Base-by-base conservation (phyloP, 306 rosid species). In the Pterocarpus macrocarpus region DNA sequence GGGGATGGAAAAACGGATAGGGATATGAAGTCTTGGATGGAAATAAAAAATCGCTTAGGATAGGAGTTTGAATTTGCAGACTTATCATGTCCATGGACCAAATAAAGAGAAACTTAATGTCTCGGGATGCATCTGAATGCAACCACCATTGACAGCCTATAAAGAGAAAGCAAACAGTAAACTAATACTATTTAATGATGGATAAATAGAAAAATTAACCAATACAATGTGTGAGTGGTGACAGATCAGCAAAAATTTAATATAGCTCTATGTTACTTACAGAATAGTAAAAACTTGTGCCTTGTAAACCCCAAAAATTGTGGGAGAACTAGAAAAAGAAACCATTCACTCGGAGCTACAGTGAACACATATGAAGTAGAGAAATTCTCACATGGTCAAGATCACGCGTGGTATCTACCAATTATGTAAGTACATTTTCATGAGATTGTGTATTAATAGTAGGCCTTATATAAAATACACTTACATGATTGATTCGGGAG, bases 121-220 rank as follows among this genome's bases (percentile, higher is more conserved):
- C 71, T 70, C 61, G 64, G 77, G 77, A 61, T 80, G 72, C 78
- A 71, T 71, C 78, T 71, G 72, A 80, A 71, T 34, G 65, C 83
- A 71, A 71, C 72, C 73, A 71, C 71, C 52, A 49, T 80, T 71
- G 32, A 79, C 77, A 79, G 63, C 71, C 71, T 59, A 80, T 62
- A 80, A 80, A 71, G 78, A 61, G 57, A 71, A 80, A 71, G 64
- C 28, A 12, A 10, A 58, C 39, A 33, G 39, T 30, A 69, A 35
- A 44, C 28, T 56, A 57, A 55, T 41, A 34, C 28, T 56, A 78
- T 55, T 38, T 8, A 67, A 32, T 39, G 2, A 52, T 22, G 38
- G 55, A 22, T 65, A 64, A n/a, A 45, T 32, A 32, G 28, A 33
- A 43, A 45, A 62, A 45, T 75, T 16, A n/a, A 10, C 11, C 8